A percentile compares a stretch with the other conserved stretches of the same genome.
Conservation (phyloP, 2,329 filamentous ascomycete genomes). For the Botrytis sinoallii region DNA sequence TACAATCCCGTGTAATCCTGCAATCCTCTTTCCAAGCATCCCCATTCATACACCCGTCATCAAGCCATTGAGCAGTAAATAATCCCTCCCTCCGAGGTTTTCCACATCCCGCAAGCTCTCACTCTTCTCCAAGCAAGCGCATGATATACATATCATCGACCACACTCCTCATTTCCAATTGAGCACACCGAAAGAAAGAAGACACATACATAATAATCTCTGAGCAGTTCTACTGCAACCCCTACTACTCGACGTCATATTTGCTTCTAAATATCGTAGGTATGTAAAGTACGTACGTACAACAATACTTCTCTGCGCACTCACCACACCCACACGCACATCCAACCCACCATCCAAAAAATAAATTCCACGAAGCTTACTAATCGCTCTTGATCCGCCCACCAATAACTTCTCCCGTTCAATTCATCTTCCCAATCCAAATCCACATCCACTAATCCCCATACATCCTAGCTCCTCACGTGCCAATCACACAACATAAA, state of each 20-base stretch:
- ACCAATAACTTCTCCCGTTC: too few species aligned
- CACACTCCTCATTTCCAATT: background rate
- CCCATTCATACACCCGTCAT: background rate
- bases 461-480: background rate
- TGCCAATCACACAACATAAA: background rate
- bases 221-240: slow-evolving; percentile 19
- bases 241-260: slow-evolving; percentile 13
- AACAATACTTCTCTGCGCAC: background rate
- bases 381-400: background rate
- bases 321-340: background rate
- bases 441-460: background rate
- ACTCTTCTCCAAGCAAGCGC: background rate
- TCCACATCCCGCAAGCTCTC: background rate
- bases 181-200: background rate
- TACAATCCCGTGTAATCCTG: background rate
- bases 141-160: background rate
- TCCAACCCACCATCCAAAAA: background rate
- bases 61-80: background rate
- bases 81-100: background rate
- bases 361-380: background rate
- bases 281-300: background rate
- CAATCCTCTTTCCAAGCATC: background rate
- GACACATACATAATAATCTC: slow-evolving; percentile 13
- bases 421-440: too few species aligned
- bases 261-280: background rate